Evolutionary conservation across 2,329 filamentous ascomycete species (phyloP).

Genomic region (Aspergillus niger): DNA sequence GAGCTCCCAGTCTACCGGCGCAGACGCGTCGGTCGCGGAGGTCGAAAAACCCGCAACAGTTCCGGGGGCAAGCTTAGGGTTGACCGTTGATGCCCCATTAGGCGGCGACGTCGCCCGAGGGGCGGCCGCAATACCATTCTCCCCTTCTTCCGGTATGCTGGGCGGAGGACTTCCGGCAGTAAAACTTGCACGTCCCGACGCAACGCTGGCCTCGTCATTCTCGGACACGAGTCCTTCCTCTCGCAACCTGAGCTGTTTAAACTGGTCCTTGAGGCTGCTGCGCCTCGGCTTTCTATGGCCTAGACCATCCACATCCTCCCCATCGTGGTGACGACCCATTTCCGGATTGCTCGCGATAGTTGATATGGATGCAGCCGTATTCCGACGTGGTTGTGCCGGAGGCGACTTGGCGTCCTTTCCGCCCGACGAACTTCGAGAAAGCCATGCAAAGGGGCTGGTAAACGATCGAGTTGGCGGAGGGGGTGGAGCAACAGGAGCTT

Average conservation of each 20-base stretch:
- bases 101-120: conserved; percentile 36
- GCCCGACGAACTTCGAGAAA: conserved; percentile 66
- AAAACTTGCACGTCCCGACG: conserved; percentile 46
- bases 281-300: conserved; percentile 53
- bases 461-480: conserved; percentile 65
- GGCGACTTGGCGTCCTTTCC: conserved; percentile 62
- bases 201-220: conserved; percentile 57
- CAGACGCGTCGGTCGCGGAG: conserved; percentile 62
- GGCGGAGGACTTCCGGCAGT: conserved; percentile 52
- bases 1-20: conserved; percentile 94
- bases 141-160: conserved; percentile 51
- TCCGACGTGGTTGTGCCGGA: conserved; percentile 58
- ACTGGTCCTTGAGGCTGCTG: conserved; percentile 73
- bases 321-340: conserved; percentile 73
- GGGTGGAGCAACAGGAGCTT: conserved; percentile 42
- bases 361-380: conserved; percentile 77
- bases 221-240: conserved; percentile 67
- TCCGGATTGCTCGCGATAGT: conserved; percentile 81
- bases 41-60: conserved; percentile 81
- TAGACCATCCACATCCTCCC: conserved; percentile 55
- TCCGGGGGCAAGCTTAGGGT: conserved; percentile 74
- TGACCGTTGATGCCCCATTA: conserved; percentile 65
- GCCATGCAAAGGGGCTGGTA: conserved; percentile 84
- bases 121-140: conserved; percentile 38
- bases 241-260: conserved; percentile 73